These are phyloP conservation scores for Solanum megistacrolobum DNA, from an alignment of 257 asterid genomes.

Conservation along the genomic window DNA sequence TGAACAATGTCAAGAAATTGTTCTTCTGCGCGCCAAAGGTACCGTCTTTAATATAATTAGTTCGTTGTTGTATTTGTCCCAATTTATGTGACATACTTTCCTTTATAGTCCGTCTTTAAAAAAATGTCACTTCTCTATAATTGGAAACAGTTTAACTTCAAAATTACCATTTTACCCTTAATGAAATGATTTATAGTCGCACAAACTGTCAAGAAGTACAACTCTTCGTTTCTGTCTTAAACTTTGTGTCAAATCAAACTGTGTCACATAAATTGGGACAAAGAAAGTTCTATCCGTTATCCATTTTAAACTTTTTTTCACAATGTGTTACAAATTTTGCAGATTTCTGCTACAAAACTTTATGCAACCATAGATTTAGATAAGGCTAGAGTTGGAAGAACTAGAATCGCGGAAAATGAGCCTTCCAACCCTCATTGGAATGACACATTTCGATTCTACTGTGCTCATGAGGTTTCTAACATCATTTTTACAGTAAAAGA, in stretches of 20 bases:
- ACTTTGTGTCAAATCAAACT: neutral
- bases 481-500: constrained; percentile 64
- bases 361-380: constrained; percentile 75
- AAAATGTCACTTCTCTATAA: neutral
- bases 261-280: neutral
- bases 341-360: constrained; percentile 45
- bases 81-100: neutral
- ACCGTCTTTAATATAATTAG: neutral
- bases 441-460: constrained; percentile 48
- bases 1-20: neutral
- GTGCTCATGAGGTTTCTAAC: constrained; percentile 59
- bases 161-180: neutral
- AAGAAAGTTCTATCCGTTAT: neutral
- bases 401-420: constrained; percentile 31
- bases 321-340: neutral
- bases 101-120: neutral
- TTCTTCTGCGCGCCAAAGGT: neutral
- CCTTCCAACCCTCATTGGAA: constrained; percentile 65
- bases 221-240: neutral
- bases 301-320: neutral
- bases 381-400: constrained; percentile 63
- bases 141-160: neutral
- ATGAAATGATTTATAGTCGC: neutral
- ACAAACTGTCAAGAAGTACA: neutral
- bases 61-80: neutral